Percentiles rank a stretch among this genome's conserved stretches.
These are phyloP conservation scores for Cymbopogon citratus DNA, from an alignment of 176 grass and related monocot species.

Conservation along the genomic window DNA sequence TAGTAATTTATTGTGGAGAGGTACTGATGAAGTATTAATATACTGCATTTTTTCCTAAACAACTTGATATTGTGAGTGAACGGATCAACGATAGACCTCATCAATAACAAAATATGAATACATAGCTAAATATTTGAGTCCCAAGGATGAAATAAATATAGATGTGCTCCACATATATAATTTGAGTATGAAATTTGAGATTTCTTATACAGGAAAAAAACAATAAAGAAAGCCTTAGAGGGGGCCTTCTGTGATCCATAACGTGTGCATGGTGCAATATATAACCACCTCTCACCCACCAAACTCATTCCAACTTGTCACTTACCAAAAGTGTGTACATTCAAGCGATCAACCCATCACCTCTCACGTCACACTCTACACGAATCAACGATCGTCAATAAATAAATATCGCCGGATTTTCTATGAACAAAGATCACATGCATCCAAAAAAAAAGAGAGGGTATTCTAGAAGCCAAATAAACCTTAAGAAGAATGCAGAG, in stretches of 20 bases:
- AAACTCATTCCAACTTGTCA: conserved; percentile 22
- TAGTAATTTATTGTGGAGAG: too few relatives aligned
- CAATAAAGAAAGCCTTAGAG: neutral
- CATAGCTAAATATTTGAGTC: too few relatives aligned
- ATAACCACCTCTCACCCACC: neutral
- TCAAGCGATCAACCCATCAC: neutral
- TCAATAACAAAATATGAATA: too few relatives aligned
- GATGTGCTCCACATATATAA: too few relatives aligned
- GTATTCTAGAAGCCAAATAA: conserved; percentile 26
- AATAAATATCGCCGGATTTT: conserved; percentile 10
- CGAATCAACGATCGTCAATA: conserved; percentile 4
- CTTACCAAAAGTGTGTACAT: neutral
- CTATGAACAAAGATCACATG: neutral
- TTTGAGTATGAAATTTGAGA: too few relatives aligned
- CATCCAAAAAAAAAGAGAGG: neutral
- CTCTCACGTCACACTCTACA: neutral
- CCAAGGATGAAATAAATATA: too few relatives aligned
- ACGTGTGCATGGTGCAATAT: neutral
- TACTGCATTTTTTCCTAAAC: too few relatives aligned
- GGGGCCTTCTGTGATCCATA: neutral
- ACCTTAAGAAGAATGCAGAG: neutral
- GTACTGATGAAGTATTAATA: too few relatives aligned
- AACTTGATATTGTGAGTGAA: too few relatives aligned
- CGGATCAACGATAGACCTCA: too few relatives aligned
- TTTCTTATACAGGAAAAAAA: neutral